These are phyloP conservation scores for Euphrasia arctica DNA, from an alignment of 305 asterid genomes.

Conservation along the genomic window DNA sequence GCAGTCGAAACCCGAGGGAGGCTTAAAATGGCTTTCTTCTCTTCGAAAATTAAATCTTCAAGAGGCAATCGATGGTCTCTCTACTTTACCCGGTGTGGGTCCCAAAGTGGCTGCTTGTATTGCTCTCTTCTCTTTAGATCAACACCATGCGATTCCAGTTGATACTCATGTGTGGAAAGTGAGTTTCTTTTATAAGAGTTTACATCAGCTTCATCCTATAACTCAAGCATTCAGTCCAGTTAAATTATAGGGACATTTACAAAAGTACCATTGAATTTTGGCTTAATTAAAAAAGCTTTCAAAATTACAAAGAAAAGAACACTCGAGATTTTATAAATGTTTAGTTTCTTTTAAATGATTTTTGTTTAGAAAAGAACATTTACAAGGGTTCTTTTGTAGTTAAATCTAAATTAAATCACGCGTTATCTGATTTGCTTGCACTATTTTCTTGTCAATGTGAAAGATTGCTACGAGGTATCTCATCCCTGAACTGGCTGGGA, in stretches of 20 bases:
- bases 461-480: conserved; percentile 89
- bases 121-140: conserved; percentile 92
- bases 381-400: too few species aligned
- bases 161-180: conserved; percentile 99
- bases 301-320: too few species aligned
- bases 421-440: not conserved
- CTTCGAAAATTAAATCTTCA: conserved; percentile 74
- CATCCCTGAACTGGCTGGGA: conserved; percentile 87
- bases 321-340: too few species aligned
- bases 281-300: too few species aligned
- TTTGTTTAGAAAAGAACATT: too few species aligned
- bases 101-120: conserved; percentile 99
- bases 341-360: too few species aligned
- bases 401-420: too few species aligned
- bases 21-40: conserved; percentile 79
- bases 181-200: conserved; percentile 9
- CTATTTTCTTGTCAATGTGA: conserved; percentile 26
- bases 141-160: conserved; percentile 95
- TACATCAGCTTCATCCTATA: too few species aligned
- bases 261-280: too few species aligned
- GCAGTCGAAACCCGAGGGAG: conserved; percentile 82
- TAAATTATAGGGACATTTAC: too few species aligned
- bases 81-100: conserved; percentile 89
- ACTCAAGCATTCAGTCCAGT: too few species aligned
- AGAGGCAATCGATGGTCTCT: conserved; percentile 60